phyloP scores from a whole-genome alignment of 2,329 filamentous ascomycete genomes.

The Boeremia lycopersici region DNA sequence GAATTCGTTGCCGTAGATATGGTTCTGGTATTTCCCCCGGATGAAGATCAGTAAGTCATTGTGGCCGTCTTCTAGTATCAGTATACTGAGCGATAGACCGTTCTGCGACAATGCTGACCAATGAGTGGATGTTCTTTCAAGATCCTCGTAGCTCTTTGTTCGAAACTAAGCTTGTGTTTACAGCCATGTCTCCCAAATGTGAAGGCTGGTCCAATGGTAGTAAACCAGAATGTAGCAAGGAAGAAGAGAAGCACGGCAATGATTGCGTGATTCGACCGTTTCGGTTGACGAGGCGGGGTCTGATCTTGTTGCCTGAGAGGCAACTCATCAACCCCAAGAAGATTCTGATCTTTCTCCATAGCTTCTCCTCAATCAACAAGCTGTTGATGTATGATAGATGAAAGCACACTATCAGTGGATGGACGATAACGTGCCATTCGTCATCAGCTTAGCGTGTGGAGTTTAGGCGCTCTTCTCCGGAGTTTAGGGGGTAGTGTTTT shows the following conservation, averaged over 20 bases:
- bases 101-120: conserved; percentile 35
- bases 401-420: neutral
- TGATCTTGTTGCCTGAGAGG: neutral
- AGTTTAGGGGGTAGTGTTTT: conserved; percentile 19
- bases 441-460: conserved; percentile 1
- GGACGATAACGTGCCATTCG: conserved; percentile 9
- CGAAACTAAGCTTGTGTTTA: conserved; percentile 25
- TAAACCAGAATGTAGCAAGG: conserved; percentile 10
- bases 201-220: conserved; percentile 7
- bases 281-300: neutral
- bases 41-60: conserved; percentile 83
- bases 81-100: conserved; percentile 3
- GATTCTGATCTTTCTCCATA: conserved; percentile 18
- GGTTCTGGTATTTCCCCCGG: conserved; percentile 70
- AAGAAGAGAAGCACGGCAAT: conserved; percentile 18
- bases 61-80: conserved; percentile 72
- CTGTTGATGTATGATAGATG: neutral
- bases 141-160: conserved; percentile 44
- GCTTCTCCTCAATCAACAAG: neutral
- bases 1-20: conserved; percentile 76
- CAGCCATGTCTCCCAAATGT: conserved; percentile 3
- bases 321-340: conserved; percentile 1
- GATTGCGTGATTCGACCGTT: conserved; percentile 9
- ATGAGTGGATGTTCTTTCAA: conserved; percentile 49
- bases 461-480: conserved; percentile 12